Evolutionary conservation across 352 stramenopile genomes (phyloP), one percentile per base, ranked within the genome.

Genomic region (Pythium aphanidermatum): DNA sequence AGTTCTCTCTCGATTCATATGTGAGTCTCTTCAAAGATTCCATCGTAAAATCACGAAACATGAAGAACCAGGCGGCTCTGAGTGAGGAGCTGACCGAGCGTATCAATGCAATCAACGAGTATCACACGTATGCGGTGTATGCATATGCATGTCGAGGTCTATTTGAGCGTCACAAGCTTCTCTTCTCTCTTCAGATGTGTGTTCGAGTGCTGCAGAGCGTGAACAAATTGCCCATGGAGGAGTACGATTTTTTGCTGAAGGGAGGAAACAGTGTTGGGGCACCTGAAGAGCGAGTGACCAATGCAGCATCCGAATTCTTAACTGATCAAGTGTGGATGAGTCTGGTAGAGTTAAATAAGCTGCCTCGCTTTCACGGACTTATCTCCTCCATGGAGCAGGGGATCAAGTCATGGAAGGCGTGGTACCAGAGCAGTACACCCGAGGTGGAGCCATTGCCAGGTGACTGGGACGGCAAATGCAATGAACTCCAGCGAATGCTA

Each of bases 1-100:
- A 98, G 57, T 98, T 98, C 53, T 97, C 86, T 7, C 65, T 98
- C 12, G 94, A 98, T 34, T 82, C 86, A 1, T 98, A 98, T 51
- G 80, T 97, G 14, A 83, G 90, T 20, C 59, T 98, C 20, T 98
- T 98, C 63, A 89, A 97, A 32, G 70, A 94, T 26, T 97, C 85
- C 16, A 97, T 98, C 37, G 60, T 93, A 12, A 91, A 86, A 44
- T 88, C 70, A 17, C 75, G 83, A 14, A 91, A 69, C 45, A 60
- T 91, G 19, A 86, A 87, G 49, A 89, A 84, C 46, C 80, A 89
- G 41, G 69, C 74, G 14, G 78, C 76, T 5, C 60, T 92, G 4
- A 92, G 63, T 24, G 83, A 94, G 43, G 80, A 95, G 35, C 61
- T 96, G 19, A 85, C 78, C 0, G 79, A 89, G 29, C 70, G 88